Conservation (phyloP, 2,329 filamentous ascomycete species). For the Cladophialophora chaetospira region DNA sequence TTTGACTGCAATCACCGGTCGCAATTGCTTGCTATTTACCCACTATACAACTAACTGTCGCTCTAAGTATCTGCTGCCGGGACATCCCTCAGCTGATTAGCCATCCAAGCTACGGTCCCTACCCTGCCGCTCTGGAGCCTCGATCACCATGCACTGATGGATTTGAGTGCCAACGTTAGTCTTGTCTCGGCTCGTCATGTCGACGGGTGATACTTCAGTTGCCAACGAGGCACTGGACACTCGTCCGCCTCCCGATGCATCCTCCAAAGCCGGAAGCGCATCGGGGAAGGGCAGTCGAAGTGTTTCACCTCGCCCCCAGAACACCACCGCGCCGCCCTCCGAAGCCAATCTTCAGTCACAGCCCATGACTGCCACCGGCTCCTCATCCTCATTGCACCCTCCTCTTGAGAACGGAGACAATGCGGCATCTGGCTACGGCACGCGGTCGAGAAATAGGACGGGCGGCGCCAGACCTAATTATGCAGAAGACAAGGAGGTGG, state of each 20-base stretch:
- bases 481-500: constrained; percentile 87
- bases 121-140: constrained; percentile 4
- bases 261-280: constrained; percentile 25
- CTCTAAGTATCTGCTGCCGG: neutral
- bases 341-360: constrained; percentile 42
- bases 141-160: constrained; percentile 24
- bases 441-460: constrained; percentile 85
- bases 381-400: constrained; percentile 41
- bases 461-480: constrained; percentile 85
- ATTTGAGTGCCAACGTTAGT: constrained; percentile 10
- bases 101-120: constrained; percentile 4
- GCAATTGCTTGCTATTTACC: neutral
- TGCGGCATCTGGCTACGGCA: constrained; percentile 75
- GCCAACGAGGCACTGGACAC: constrained; percentile 16
- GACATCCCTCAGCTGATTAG: constrained; percentile 7
- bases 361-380: constrained; percentile 49
- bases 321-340: constrained; percentile 29
- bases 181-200: constrained; percentile 26
- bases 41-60: neutral
- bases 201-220: constrained; percentile 23
- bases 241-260: constrained; percentile 12
- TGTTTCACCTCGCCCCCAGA: constrained; percentile 29
- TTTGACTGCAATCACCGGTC: neutral
- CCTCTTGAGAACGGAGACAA: constrained; percentile 41
- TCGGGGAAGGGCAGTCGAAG: constrained; percentile 24